Conservation (phyloP, 257 asterid species). For the Eucommia ulmoides region DNA sequence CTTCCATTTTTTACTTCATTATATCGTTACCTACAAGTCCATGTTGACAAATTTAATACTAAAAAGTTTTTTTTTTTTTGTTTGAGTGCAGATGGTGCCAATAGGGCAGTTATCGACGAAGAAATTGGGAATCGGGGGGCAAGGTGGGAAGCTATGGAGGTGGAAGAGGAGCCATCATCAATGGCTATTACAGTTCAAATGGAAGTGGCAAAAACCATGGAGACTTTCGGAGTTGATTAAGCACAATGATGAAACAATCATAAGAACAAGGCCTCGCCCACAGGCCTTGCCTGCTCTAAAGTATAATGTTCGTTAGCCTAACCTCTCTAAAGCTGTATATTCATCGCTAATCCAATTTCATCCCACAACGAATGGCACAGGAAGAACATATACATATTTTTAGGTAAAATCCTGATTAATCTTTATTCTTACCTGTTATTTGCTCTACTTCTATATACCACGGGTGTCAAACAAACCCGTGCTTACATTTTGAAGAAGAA, state of each 20-base stretch:
- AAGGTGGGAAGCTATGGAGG: conserved; percentile 97
- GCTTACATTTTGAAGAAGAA: no score
- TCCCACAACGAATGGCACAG: conserved; percentile 27
- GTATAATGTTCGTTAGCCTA: conserved; percentile 55
- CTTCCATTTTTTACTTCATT: conserved; percentile 1
- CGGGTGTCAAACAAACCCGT: no score
- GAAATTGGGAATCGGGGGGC: conserved; percentile 78
- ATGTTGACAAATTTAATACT: no score
- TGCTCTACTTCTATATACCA: no score
- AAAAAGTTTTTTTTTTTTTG: no score
- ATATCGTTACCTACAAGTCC: no score
- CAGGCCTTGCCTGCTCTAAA: conserved; percentile 61
- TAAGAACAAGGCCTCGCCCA: conserved; percentile 71
- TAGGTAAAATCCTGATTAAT: no score
- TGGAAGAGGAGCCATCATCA: conserved; percentile 99
- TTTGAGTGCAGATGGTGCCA: conserved; percentile 69
- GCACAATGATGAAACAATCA: conserved; percentile 92
- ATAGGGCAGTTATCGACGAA: conserved; percentile 82
- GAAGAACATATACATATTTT: no score
- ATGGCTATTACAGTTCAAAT: conserved; percentile 95
- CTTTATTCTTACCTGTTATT: no score
- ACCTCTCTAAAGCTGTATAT: conserved; percentile 22
- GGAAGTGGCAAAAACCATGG: conserved; percentile 99
- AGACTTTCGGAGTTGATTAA: conserved; percentile 88
- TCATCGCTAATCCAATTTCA: conserved; percentile 21